Evolutionary conservation across 805 yeast genomes (phyloP), one percentile per base, ranked within the genome.

Genomic region (Ogataea ramenticola): DNA sequence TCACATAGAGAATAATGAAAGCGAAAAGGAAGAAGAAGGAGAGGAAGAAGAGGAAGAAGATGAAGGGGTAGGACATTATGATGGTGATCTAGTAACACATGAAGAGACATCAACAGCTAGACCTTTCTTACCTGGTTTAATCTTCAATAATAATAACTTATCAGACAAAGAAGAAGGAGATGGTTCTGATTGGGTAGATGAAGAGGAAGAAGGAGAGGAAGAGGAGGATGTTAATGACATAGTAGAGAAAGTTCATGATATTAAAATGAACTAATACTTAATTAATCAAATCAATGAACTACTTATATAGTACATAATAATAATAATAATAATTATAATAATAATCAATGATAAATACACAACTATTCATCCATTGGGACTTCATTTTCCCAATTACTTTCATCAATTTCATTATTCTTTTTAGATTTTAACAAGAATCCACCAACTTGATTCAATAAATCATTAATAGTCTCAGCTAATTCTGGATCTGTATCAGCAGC

Each of bases 111-210:
- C 29, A 1, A 43, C 38, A 24, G 77, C 77, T 4, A 70, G 71
- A 47, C 80, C 75, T 16, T 75, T 74, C 48, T 61, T 76, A 44
- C 71, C 65, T 7, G 49, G 41, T 20, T 52, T 60, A 56, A 56
- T 7, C 5, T n/a, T 16, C 9, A 4, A 37, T 59, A 68, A 27
- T 70, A 66, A 32, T 67, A 68, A 40, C 70, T 64, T 24, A 71
- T n/a, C 68, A 37, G 96, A 90, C 55, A 96, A 87, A 55, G 80
- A 80, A 65, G 78, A 89, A 46, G 90, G 96, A 95, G 82, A 83
- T n/a, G n/a, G n/a, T n/a, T n/a, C n/a, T n/a, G n/a, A n/a, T 71
- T 84, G 79, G 68, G 89, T 90, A 17, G 77, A 91, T 69, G 86
- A 86, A 47, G 74, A 68, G 24, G 67, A 66, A 36, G 75, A 75